phyloP scores from a whole-genome alignment of 306 rosid genomes.

The Prunus mira region DNA sequence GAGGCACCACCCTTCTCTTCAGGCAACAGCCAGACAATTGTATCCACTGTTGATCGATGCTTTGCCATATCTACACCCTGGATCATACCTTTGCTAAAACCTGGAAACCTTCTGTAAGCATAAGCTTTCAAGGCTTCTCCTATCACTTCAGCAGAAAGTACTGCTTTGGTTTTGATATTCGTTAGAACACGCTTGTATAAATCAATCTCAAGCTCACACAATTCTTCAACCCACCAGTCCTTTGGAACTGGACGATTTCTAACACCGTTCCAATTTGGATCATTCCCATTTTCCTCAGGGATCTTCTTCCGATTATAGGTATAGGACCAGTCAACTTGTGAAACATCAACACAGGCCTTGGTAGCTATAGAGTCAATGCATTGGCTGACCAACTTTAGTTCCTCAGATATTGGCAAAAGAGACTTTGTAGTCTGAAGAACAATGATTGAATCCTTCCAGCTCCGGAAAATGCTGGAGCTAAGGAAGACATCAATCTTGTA shows the following conservation, averaged over 20 bases:
- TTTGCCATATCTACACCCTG: slow-evolving; percentile 53
- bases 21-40: slow-evolving; percentile 77
- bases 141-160: slow-evolving; percentile 60
- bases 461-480: slow-evolving; percentile 77
- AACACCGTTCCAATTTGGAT: slow-evolving; percentile 52
- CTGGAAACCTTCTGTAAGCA: slow-evolving; percentile 76
- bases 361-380: slow-evolving; percentile 73
- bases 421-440: slow-evolving; percentile 82
- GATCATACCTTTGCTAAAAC: slow-evolving; percentile 76
- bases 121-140: slow-evolving; percentile 94
- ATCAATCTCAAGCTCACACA: slow-evolving; percentile 91
- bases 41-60: slow-evolving; percentile 47
- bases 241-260: slow-evolving; percentile 72
- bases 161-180: slow-evolving; percentile 50
- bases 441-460: slow-evolving; percentile 98
- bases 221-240: slow-evolving; percentile 99
- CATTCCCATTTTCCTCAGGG: slow-evolving; percentile 69
- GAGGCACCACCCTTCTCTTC: slow-evolving; percentile 72
- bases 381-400: slow-evolving; percentile 63
- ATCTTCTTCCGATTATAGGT: slow-evolving; percentile 83
- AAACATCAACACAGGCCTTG: slow-evolving; percentile 74
- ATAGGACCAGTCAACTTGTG: slow-evolving; percentile 94
- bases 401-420: slow-evolving; percentile 61
- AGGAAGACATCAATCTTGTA: slow-evolving; percentile 97
- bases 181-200: slow-evolving; percentile 59